Base-by-base conservation (phyloP, 1,284 basidiomycete genomes). In the Ceratobasidium papillatum region DNA sequence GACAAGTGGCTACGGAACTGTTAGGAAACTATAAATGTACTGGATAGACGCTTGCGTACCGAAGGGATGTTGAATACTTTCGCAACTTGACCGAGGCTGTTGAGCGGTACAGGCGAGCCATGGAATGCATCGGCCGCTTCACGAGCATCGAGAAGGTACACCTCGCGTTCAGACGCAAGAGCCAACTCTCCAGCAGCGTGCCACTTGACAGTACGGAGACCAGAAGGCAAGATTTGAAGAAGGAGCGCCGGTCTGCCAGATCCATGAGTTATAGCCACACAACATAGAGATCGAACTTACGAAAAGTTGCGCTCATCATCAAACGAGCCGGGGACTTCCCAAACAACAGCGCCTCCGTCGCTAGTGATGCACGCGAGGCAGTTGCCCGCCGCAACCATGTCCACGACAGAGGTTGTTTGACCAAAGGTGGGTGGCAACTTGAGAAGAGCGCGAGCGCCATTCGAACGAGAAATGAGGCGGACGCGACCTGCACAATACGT, bases 361-460 rank as follows among this genome's bases (percentile, higher is more conserved):
- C 90, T 91, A 0, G 93, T 94, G 22, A 94, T 89, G 19, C 91
- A 93, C 4, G 92, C 92, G 38, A 94, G 86, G 63, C 91, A 85
- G 80, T 93, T 92, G n/a, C 89, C 89, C 78, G 87, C 89, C 7
- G 93, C 91, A 7, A 92, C 92, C 91, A 94, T 94, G 78, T 94
- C 93, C 71, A 87, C 89, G 62, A 94, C 90, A 56, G 89, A 88
- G 0, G 90, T 87, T 34, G 85, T 82, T 1, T 83, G 81, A 0
- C 87, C 86, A 82, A 94, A 94, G 41, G 88, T 81, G 22, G 83
- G 79, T 3, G 92, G 92, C 51, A 94, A 84, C 79, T 93, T 91
- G 36, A 94, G 85, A 0, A 94, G 84, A 12, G 93, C 94, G 63
- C 93, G 90, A 80, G 93, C 92, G 27, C 93, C 93, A 77, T 92